Evolutionary conservation across 1,284 basidiomycete species (phyloP), one percentile per base, ranked within the genome.

Genomic region (Mycosarcoma maydis): DNA sequence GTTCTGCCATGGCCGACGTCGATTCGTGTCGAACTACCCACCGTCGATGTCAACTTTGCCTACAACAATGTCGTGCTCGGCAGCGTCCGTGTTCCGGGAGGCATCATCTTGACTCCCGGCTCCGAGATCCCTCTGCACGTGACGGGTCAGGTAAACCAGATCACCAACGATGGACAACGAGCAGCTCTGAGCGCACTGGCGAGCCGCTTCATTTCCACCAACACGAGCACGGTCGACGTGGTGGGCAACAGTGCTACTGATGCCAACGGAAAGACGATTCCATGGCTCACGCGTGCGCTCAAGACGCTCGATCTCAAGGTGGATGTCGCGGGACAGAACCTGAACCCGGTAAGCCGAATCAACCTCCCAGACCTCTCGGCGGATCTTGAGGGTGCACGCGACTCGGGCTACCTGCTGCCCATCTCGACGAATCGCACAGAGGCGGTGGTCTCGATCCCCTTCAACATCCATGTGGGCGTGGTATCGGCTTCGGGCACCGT

Each of bases 381-480:
- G 23, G 84, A 82, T 2, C 84, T 90, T 80, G 82, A 84, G n/a
- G 30, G 22, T 4, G 39, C 56, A 9, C 45, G 41, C 13, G 20
- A 39, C 13, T 42, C 40, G 27, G 44, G 51, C 5, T 77, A 64
- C 48, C 50, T 33, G 2, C 30, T 67, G 3, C 60, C 50, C 6
- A 30, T 40, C 7, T 56, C 47, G 3, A 47, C 40, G 6, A 83
- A 86, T 43, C 82, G 84, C 42, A 89, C 88, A 0, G 62, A 88
- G 2, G 90, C 89, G 11, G 82, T 85, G 56, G 90, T 89, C 76
- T 86, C 86, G 80, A 91, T 90, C 81, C 90, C 90, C 1, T 90
- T 90, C 80, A 88, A 88, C 6, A 91, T 91, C 82, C 86, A 87
- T n/a, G 79, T 91, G 41, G 88, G 88, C 73, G 87, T 89, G 26